Conservation (phyloP, 805 yeast genomes). For the Yamadazyma sp. region DNA sequence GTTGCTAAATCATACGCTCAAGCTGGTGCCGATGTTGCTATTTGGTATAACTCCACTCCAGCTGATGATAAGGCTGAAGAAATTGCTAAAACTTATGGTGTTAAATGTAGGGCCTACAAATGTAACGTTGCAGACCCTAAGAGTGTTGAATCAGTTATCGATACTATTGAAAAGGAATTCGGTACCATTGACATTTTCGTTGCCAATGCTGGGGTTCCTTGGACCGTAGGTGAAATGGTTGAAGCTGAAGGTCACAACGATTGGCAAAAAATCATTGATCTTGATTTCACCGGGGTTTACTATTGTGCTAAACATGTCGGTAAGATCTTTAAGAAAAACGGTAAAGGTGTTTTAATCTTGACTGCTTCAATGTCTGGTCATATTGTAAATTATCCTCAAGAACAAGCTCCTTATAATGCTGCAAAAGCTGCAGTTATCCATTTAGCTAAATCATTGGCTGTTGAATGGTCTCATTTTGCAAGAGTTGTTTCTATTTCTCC, state of each 20-base stretch:
- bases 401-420: constrained; percentile 46
- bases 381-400: constrained; percentile 44
- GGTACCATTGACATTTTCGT: constrained; percentile 81
- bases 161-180: constrained; percentile 59
- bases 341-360: constrained; percentile 41
- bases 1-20: constrained; percentile 82
- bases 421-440: constrained; percentile 45
- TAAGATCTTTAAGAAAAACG: constrained; percentile 34
- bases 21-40: constrained; percentile 77
- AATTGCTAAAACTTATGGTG: constrained; percentile 55
- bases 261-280: constrained; percentile 36
- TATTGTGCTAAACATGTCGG: constrained; percentile 44
- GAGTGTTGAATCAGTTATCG: constrained; percentile 48
- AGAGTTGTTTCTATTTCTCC: constrained; percentile 43
- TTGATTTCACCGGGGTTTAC: constrained; percentile 41
- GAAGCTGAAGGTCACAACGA: constrained; percentile 33
- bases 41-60: constrained; percentile 48
- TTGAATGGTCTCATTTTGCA: constrained; percentile 48
- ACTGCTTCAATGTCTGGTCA: constrained; percentile 50
- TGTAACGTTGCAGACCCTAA: constrained; percentile 51
- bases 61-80: constrained; percentile 61
- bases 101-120: constrained; percentile 61
- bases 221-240: constrained; percentile 60
- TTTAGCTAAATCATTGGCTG: constrained; percentile 42
- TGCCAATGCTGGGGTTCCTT: constrained; percentile 87